These are phyloP conservation scores for Copromyces sp. DNA, from an alignment of 495 filamentous ascomycete species.

Conservation along the genomic window DNA sequence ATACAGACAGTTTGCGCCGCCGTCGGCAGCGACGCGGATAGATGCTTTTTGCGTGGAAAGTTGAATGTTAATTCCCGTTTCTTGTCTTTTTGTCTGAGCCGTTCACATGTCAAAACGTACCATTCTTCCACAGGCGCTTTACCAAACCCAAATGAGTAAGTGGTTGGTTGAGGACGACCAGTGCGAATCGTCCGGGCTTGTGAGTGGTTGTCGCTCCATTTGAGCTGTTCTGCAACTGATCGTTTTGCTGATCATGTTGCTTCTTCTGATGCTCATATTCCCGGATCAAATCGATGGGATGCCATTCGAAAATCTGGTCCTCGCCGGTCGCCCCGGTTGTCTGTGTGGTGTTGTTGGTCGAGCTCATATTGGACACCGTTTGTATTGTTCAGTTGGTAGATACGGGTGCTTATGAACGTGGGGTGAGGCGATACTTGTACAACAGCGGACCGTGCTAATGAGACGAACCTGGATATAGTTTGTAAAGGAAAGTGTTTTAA, in stretches of 20 bases:
- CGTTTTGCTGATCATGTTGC: not conserved
- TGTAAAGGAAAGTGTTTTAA: not conserved
- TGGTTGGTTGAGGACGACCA: constrained; percentile 65
- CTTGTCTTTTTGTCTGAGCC: not conserved
- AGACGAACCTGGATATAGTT: not conserved
- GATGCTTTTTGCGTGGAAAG: constrained; percentile 29
- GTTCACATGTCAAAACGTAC: constrained; percentile 27
- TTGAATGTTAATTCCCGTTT: not conserved
- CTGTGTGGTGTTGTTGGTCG: not conserved
- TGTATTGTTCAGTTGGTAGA: not conserved
- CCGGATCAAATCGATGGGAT: constrained; percentile 20
- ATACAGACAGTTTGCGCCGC: constrained; percentile 75
- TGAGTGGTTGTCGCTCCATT: not conserved
- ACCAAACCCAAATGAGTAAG: constrained; percentile 44
- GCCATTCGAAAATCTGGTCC: constrained; percentile 12
- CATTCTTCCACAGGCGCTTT: constrained; percentile 45
- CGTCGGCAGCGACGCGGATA: constrained; percentile 71
- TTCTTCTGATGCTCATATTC: not conserved
- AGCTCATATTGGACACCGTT: not conserved
- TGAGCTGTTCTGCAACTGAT: not conserved
- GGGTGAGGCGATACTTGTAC: not conserved
- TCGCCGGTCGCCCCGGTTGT: not conserved
- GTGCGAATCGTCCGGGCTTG: constrained; percentile 34
- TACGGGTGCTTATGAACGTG: not conserved
- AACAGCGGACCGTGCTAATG: not conserved